phyloP scores from a whole-genome alignment of 257 asterid genomes.

The Rauvolfia tetraphylla region DNA sequence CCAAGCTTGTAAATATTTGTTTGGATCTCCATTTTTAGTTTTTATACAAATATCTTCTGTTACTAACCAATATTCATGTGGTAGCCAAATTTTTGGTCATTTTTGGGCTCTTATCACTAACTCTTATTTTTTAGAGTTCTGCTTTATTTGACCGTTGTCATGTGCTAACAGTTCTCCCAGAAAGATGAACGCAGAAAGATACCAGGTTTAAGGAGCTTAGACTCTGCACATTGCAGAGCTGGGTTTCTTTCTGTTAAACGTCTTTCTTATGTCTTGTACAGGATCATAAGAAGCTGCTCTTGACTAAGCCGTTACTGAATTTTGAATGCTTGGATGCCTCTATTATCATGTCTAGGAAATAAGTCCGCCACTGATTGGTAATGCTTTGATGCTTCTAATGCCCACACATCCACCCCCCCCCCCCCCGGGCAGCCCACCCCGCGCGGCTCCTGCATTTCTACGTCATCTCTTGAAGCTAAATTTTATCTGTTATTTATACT shows the following conservation, averaged over 20 bases:
- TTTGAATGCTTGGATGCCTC: not conserved
- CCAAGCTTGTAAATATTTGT: constrained; percentile 8
- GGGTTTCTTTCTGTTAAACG: not conserved
- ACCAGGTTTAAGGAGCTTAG: not conserved
- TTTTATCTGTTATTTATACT: not conserved
- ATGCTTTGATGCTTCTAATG: not conserved
- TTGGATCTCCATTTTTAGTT: not conserved
- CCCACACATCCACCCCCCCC: no score
- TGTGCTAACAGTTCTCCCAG: not conserved
- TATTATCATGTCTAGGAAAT: not conserved
- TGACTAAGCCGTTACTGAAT: not conserved
- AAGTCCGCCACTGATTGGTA: not conserved
- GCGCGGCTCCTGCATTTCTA: no score
- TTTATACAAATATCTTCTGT: not conserved
- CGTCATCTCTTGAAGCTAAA: no score
- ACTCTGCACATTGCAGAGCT: not conserved
- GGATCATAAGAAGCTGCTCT: not conserved
- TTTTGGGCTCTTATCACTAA: not conserved
- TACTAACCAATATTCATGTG: not conserved
- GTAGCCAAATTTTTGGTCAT: not conserved
- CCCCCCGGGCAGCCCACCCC: no score
- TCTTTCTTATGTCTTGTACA: not conserved
- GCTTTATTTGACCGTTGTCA: not conserved
- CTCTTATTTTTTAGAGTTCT: not conserved
- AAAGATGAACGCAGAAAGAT: not conserved